phyloP scores from a whole-genome alignment of 352 stramenopile genomes.

The Pythium dissimile region DNA sequence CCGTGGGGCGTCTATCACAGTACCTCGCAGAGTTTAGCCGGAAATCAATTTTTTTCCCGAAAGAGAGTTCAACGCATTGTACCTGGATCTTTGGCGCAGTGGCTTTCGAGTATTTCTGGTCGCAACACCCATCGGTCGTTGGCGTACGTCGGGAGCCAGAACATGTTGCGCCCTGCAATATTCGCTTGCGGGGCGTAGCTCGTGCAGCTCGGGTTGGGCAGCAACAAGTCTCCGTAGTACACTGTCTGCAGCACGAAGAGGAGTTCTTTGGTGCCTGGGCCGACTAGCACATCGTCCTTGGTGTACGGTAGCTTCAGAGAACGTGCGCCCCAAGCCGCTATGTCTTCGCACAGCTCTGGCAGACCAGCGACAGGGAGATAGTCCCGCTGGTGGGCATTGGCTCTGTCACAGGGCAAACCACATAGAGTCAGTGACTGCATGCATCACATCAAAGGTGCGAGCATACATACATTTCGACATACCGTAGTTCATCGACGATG shows the following conservation, averaged over 20 bases:
- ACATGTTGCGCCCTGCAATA: constrained; percentile 86
- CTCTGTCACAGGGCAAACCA: no score
- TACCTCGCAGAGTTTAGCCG: no score
- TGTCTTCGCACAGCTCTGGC: constrained; percentile 69
- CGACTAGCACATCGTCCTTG: constrained; percentile 77
- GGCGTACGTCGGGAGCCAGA: constrained; percentile 79
- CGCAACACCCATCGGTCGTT: constrained; percentile 79
- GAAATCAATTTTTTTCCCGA: background rate
- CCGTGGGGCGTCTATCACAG: constrained; percentile 72
- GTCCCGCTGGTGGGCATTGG: constrained; percentile 77
- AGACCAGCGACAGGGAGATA: constrained; percentile 81
- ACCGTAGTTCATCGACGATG: constrained; percentile 85
- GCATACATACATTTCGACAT: constrained; percentile 31
- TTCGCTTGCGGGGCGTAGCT: constrained; percentile 84
- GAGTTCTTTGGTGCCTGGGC: constrained; percentile 86
- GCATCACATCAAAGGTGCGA: no score
- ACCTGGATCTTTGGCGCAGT: constrained; percentile 79
- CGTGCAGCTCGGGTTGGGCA: constrained; percentile 83
- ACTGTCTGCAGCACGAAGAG: constrained; percentile 88
- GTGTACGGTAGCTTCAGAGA: constrained; percentile 60
- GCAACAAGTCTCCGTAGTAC: constrained; percentile 82
- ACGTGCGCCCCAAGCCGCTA: constrained; percentile 64
- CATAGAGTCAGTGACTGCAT: no score
- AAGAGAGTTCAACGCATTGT: constrained; percentile 1
- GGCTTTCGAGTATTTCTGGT: constrained; percentile 75